Evolutionary conservation across 192 early-diverging fungal genomes (phyloP), one percentile per base, ranked within the genome.

Genomic region (Diversispora eburnea): DNA sequence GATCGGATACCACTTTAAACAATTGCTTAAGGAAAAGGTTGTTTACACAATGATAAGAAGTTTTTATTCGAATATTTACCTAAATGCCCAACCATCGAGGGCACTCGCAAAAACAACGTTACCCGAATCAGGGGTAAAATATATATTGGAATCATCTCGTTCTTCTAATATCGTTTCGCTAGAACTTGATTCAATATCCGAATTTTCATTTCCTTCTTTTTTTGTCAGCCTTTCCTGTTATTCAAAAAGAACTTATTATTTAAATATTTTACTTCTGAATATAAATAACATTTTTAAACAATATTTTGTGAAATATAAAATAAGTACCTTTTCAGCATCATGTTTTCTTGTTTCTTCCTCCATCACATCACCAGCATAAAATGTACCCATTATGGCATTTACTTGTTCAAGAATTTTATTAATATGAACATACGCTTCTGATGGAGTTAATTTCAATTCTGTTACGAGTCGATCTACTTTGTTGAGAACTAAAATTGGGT

Each of bases 71-170:
- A 25, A 61, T 15, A 66, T 33, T 75, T 84, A 86, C 83, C 90
- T 84, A 81, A 99, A 99, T 17, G 97, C 97, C 98, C 98, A 99
- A 5, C 98, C 98, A 78, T 99, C 96, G 41, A 94, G 91, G 2
- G 98, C 98, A 58, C 90, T 92, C 0, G 94, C 83, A 84, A 99
- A 99, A 39, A 99, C 86, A 64, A 99, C 98, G 77, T 99, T 99
- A 56, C 98, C 96, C 57, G 87, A 84, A 61, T 95, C 91, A 7
- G 98, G 98, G 33, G 93, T 88, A 83, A 99, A 99, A 75, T 98
- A 99, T 51, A 98, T 91, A 66, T 93, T 88, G 45, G 92, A 91
- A 75, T 99, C 96, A 75, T 99, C 96, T 67, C 90, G 88, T 39
- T 95, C 92, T 64, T 97, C 92, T 39, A 94, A 87, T 46, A 72